Evolutionary conservation across 1,284 basidiomycete species (phyloP).

Genomic region (Athelia sp.): DNA sequence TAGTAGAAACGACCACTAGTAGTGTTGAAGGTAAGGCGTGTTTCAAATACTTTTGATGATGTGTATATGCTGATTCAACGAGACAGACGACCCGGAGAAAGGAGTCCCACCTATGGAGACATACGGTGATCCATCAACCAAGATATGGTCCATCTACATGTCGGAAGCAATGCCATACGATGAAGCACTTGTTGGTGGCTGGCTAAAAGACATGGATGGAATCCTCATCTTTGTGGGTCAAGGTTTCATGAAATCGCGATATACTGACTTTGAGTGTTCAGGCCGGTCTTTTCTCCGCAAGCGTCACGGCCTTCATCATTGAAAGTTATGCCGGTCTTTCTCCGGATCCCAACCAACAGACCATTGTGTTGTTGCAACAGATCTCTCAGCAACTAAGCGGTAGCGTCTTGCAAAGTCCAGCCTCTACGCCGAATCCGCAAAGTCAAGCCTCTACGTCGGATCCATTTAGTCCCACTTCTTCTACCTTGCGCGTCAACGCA

Average conservation of each 20-base stretch:
- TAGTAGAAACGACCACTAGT: too few species aligned
- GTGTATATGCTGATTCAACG: too few species aligned
- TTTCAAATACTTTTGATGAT: too few species aligned
- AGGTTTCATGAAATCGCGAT: too few species aligned
- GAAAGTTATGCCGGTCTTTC: constrained; percentile 33
- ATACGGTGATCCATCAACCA: constrained; percentile 5
- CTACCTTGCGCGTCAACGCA: constrained; percentile 6
- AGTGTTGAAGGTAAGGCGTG: too few species aligned
- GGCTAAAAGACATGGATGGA: constrained; percentile 10
- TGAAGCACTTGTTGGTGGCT: constrained; percentile 6
- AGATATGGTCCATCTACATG: constrained; percentile 10
- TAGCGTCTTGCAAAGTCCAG: constrained; percentile 5
- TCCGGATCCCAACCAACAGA: constrained; percentile 24
- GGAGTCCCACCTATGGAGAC: too few species aligned
- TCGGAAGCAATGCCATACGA: constrained; percentile 5
- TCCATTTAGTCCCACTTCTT: not conserved
- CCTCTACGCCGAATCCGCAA: not conserved
- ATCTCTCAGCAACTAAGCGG: constrained; percentile 25
- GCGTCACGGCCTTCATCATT: constrained; percentile 38
- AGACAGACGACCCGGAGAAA: too few species aligned
- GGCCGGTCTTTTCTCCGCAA: constrained; percentile 40
- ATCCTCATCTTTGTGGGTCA: constrained; percentile 12
- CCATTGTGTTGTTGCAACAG: constrained; percentile 25
- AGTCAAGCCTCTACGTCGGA: not conserved
- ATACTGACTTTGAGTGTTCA: too few species aligned